A percentile compares a stretch with the other conserved stretches of the same genome.
Conservation (phyloP, 1,284 basidiomycete species). For the Trichosporon inkin region DNA sequence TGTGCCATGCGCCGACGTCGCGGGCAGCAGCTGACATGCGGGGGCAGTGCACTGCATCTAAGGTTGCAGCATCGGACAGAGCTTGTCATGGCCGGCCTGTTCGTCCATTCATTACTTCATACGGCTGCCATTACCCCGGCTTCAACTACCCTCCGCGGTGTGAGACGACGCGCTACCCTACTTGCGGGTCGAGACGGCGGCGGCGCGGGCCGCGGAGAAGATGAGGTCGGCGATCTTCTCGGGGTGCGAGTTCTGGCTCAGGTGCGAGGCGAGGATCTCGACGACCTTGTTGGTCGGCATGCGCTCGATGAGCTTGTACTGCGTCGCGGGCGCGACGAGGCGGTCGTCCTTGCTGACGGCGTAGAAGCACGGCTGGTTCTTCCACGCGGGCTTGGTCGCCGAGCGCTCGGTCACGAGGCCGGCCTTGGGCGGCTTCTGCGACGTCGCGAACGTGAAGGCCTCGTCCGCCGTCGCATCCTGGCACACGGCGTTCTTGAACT, state of each 20-base stretch:
- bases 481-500: not conserved
- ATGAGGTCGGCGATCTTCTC: constrained; percentile 8
- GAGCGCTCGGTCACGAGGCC: not conserved
- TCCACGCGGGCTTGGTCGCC: constrained; percentile 8
- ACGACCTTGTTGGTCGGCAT: constrained; percentile 8
- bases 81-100: no score
- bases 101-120: no score
- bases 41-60: no score
- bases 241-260: not conserved
- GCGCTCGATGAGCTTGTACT: constrained; percentile 1
- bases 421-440: constrained; percentile 7
- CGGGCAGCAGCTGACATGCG: no score
- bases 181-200: not conserved
- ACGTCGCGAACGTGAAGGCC: constrained; percentile 5
- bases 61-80: no score
- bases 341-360: constrained; percentile 3
- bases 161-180: no score
- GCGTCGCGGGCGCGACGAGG: not conserved
- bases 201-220: not conserved
- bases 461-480: not conserved
- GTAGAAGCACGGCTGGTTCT: constrained; percentile 9
- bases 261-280: constrained; percentile 3
- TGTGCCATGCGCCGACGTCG: no score
- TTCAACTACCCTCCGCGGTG: no score
- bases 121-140: no score